Evolutionary conservation across 495 filamentous ascomycete genomes (phyloP).

Genomic region (Aspergillus sclerotioniger): DNA sequence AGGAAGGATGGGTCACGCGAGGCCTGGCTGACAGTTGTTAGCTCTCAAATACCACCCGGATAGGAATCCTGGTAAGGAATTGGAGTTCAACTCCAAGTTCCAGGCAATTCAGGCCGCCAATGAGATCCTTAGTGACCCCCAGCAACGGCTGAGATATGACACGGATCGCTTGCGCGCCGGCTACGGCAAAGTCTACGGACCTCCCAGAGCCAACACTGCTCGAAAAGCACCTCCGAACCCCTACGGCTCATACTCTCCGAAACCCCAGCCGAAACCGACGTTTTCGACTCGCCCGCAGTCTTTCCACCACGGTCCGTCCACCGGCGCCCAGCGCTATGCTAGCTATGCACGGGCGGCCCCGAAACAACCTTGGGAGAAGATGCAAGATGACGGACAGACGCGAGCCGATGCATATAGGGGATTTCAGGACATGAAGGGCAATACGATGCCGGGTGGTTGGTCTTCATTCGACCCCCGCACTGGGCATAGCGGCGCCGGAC

Average conservation of each 20-base stretch:
- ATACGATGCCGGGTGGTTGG: slow-evolving; percentile 30
- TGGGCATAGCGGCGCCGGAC: slow-evolving; percentile 22
- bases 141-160: slow-evolving; percentile 72
- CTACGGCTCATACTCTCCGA: slow-evolving; percentile 28
- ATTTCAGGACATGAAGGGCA: slow-evolving; percentile 67
- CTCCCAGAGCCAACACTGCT: slow-evolving; percentile 28
- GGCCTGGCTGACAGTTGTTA: slow-evolving; percentile 30
- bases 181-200: slow-evolving; percentile 40
- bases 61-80: slow-evolving; percentile 78
- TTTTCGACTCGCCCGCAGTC: slow-evolving; percentile 27
- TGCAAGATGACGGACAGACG: slow-evolving; percentile 53
- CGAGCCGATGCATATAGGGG: slow-evolving; percentile 60
- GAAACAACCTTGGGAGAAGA: slow-evolving; percentile 36
- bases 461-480: slow-evolving; percentile 41
- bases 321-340: slow-evolving; percentile 55
- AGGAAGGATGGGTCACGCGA: not conserved
- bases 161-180: slow-evolving; percentile 57
- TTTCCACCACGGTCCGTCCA: slow-evolving; percentile 44
- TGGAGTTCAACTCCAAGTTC: slow-evolving; percentile 75
- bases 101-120: slow-evolving; percentile 82
- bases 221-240: slow-evolving; percentile 29
- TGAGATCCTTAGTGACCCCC: slow-evolving; percentile 73
- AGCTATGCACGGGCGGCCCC: slow-evolving; percentile 47
- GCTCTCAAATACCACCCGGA: slow-evolving; percentile 87
- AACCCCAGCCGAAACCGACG: slow-evolving; percentile 29